Evolutionary conservation across 2,329 filamentous ascomycete genomes (phyloP), one percentile per base, ranked within the genome.

Genomic region (Talaromyces sp.): DNA sequence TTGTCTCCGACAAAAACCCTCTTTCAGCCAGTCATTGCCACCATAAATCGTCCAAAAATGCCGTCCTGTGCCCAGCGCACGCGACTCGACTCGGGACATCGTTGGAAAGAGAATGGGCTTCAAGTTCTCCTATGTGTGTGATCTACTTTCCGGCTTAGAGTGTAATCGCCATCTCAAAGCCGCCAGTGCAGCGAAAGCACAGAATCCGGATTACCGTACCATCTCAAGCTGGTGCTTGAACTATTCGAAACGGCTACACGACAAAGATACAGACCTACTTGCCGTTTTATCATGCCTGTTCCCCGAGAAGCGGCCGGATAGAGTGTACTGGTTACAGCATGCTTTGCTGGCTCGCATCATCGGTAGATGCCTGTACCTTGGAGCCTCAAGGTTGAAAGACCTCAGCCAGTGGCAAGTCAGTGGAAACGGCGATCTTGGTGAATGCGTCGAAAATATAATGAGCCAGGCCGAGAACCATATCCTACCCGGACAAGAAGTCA

Each of bases 211-310:
- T 74, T 79, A 70, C 74, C 81, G 77, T n/a, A 78, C 76, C 5
- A 82, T 92, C 41, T 72, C 79, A 10, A 75, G 81, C 33, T 97
- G 93, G 93, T 95, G 96, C 75, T 73, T 75, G 15, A 78, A 81
- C 1, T 85, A 96, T 73, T 85, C 85, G 5, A 75, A 77, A 17
- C 76, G 78, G 1, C 82, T 96, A 17, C 79, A 88, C 72, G 80
- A 82, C 0, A 78, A 85, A 8, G 81, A 84, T 33, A 86, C 85
- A 1, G 80, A 88, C 70, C 80, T 83, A 1, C 79, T 86, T 1
- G 89, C 90, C 2, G 78, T 97, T 1, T 80, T 96, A 0, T 93
- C 90, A 1, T 88, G 89, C 2, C 77, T 97, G 0, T 84, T 96
- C 0, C 92, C 93, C 0, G 89, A 93, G 68, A 88, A 85, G 68